Evolutionary conservation across 805 yeast species (phyloP).

Genomic region (Torulaspora gathmanii): DNA sequence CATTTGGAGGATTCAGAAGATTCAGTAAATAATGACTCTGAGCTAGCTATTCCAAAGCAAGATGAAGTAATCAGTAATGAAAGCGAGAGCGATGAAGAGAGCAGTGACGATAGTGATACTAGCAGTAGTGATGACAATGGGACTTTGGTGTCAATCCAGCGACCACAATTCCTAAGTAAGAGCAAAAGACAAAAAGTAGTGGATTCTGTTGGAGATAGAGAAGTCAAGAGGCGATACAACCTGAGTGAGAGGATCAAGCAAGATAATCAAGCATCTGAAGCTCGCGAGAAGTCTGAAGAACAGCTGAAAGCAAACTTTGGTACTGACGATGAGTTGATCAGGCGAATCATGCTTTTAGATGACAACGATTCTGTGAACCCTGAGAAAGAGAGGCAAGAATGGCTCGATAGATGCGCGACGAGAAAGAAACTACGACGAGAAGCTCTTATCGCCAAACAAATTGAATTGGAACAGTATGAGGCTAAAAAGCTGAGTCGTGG

Average conservation of each 20-base stretch:
- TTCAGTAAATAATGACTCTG: background rate
- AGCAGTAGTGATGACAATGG: constrained; percentile 22
- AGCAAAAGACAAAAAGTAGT: background rate
- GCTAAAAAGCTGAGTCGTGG: constrained; percentile 16
- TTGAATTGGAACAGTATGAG: constrained; percentile 28
- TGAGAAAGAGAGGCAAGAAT: constrained; percentile 20
- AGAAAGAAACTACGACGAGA: constrained; percentile 24
- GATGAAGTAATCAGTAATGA: background rate
- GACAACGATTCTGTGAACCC: constrained; percentile 30
- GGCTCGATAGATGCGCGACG: constrained; percentile 24
- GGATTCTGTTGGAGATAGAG: constrained; percentile 1
- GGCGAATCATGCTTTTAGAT: constrained; percentile 20
- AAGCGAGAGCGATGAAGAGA: constrained; percentile 3
- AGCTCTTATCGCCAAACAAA: constrained; percentile 23
- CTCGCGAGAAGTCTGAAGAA: constrained; percentile 9
- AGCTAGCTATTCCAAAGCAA: background rate
- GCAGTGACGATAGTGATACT: constrained; percentile 7
- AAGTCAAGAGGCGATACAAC: constrained; percentile 6
- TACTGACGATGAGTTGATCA: constrained; percentile 26
- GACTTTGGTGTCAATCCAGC: constrained; percentile 22
- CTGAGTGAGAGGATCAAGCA: constrained; percentile 15
- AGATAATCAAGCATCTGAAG: constrained; percentile 11
- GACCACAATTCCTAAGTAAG: constrained; percentile 28
- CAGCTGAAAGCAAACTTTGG: constrained; percentile 20
- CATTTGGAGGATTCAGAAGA: background rate